A percentile compares a stretch with the other conserved stretches of the same genome.
Evolutionary conservation across 2,329 filamentous ascomycete genomes (phyloP).

Genomic region (Coniella vitis): DNA sequence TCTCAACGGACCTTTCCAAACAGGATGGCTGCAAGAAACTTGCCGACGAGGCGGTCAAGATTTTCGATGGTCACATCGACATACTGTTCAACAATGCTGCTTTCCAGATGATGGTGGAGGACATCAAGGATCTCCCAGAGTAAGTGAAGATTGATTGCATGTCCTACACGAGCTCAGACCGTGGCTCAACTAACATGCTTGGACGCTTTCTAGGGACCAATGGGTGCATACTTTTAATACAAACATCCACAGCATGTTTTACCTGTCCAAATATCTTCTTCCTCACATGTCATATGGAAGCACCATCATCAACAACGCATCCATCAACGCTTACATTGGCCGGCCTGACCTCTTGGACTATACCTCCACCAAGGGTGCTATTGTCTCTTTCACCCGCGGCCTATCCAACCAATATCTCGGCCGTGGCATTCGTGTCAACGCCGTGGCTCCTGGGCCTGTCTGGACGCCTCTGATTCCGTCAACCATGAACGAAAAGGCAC

Average conservation of each 20-base stretch:
- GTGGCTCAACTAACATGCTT: not conserved
- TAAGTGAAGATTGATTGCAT: conserved; percentile 29
- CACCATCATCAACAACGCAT: conserved; percentile 80
- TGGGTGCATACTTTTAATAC: conserved; percentile 75
- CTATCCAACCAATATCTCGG: conserved; percentile 67
- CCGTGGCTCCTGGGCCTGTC: conserved; percentile 70
- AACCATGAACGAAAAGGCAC: conserved; percentile 63
- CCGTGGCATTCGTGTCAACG: conserved; percentile 70
- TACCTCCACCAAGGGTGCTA: conserved; percentile 71
- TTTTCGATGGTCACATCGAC: conserved; percentile 59
- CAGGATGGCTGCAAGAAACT: conserved; percentile 63
- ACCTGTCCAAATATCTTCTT: conserved; percentile 68
- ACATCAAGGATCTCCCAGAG: conserved; percentile 66
- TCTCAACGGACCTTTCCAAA: conserved; percentile 58
- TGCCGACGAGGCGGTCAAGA: conserved; percentile 58
- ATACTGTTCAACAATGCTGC: conserved; percentile 71
- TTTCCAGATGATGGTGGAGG: conserved; percentile 65
- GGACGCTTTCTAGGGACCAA: conserved; percentile 52
- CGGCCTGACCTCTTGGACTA: conserved; percentile 77
- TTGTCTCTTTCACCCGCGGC: conserved; percentile 71
- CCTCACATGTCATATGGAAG: conserved; percentile 68
- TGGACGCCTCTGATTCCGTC: conserved; percentile 71
- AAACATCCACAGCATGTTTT: conserved; percentile 80
- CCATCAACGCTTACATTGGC: conserved; percentile 76
- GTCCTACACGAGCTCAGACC: not conserved